Base-by-base conservation (phyloP, 129 eudicot genomes). In the Ambrosia trifida region DNA sequence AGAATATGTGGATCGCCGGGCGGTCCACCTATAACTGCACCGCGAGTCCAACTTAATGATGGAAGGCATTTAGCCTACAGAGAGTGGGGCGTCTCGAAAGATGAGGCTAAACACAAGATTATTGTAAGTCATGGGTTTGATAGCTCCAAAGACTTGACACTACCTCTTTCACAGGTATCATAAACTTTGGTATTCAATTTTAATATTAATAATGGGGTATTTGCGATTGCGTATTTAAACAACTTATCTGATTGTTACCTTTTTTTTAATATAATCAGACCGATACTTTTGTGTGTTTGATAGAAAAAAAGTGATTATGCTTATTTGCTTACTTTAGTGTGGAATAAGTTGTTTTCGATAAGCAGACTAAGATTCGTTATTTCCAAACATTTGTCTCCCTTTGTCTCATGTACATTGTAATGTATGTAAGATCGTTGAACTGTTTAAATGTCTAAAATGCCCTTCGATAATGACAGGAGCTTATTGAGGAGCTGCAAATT, bases 21-120 rank as follows among this genome's bases (percentile, higher is more conserved):
- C n/a, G 97, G 97, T 53, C 97, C 97, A 62, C 90, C 86, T 5
- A 66, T 89, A 36, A 92, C 85, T 32, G 89, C 98, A 13, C 85
- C 89, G 0, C 81, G 94, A 73, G 79, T 91, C 52, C 80, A 69
- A 72, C 96, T 91, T 33, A 43, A 44, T 24, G 97, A 91, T 52
- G 96, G 94, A 57, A 86, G 97, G 62, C 78, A 91, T 81, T 56
- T 91, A 75, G 78, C 97, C 24, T 91, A 88, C 73, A 83, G 57
- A 83, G 96, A 86, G 69, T 47, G 61, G 28, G 96, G 93, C 0
- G 82, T 86, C 64, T 19, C 80, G 69, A 88, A 84, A 52, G 87
- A 86, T 17, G 74, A 66, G 24, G 87, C 97, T 45, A 80, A 80
- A 54, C 50, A 84, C 75, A 91, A 84, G 73, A 72, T 91, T 68